Evolutionary conservation across 2,329 filamentous ascomycete genomes (phyloP).

Genomic region (Cladosporium sp.): DNA sequence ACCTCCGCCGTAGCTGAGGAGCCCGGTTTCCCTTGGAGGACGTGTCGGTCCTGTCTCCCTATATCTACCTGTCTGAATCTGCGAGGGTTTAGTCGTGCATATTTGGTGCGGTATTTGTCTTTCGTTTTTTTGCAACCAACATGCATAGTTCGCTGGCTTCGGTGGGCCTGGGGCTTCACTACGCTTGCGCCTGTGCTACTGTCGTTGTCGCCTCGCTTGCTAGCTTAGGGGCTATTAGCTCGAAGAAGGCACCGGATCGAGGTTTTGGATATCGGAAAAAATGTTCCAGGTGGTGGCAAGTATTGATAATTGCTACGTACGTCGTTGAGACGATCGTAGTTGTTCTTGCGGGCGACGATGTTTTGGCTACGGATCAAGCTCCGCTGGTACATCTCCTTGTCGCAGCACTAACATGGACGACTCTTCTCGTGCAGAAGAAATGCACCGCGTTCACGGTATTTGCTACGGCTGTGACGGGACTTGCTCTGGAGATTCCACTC

Average conservation of each 20-base stretch:
- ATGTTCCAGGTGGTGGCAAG: neutral
- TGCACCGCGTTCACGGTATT: neutral
- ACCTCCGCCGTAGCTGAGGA: too few relatives aligned
- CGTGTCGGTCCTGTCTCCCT: too few relatives aligned
- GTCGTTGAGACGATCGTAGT: slow-evolving; percentile 22
- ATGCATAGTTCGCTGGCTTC: too few relatives aligned
- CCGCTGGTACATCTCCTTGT: slow-evolving; percentile 28
- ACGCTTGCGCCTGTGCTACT: neutral
- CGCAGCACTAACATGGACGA: slow-evolving; percentile 2
- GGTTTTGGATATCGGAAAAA: neutral
- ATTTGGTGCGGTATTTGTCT: too few relatives aligned
- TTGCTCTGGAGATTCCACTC: neutral
- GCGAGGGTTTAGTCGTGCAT: too few relatives aligned
- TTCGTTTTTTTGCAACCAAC: too few relatives aligned
- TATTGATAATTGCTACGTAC: neutral
- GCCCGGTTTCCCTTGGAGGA: too few relatives aligned
- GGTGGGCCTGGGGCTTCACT: neutral
- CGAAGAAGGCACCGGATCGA: neutral
- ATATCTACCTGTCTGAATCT: too few relatives aligned
- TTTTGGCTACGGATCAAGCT: slow-evolving; percentile 25
- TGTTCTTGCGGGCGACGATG: slow-evolving; percentile 31
- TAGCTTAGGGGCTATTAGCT: neutral
- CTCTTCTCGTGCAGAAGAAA: neutral
- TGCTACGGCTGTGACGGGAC: neutral
- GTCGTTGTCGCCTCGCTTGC: neutral